Percentiles rank a stretch among this genome's conserved stretches.
Conservation (phyloP, 2,329 filamentous ascomycete species). For the Fusarium stilboides region DNA sequence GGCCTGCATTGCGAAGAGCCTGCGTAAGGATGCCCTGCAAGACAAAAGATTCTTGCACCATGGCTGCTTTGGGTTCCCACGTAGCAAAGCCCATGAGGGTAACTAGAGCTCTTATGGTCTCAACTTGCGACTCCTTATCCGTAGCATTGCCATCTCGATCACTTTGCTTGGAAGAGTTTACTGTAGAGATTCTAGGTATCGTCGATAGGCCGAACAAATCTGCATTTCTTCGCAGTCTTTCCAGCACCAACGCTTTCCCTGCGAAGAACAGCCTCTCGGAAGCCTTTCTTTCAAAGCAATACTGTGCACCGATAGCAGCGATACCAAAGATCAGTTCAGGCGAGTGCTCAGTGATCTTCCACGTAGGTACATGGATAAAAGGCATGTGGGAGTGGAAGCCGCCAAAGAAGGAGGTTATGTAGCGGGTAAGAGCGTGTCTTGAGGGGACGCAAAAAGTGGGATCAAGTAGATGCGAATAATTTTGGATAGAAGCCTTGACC, state of each 20-base stretch:
- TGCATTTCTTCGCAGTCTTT: conserved; percentile 48
- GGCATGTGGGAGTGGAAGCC: conserved; percentile 58
- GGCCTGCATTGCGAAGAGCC: conserved; percentile 54
- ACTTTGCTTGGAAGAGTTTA: conserved; percentile 33
- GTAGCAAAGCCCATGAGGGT: conserved; percentile 58
- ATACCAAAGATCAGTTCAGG: conserved; percentile 54
- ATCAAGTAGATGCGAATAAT: conserved; percentile 43
- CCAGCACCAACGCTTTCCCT: conserved; percentile 52
- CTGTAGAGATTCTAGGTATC: not conserved
- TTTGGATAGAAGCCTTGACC: conserved; percentile 28
- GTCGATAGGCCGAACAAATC: conserved; percentile 33
- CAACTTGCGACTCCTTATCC: conserved; percentile 32
- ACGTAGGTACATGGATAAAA: conserved; percentile 57
- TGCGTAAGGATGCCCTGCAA: conserved; percentile 55
- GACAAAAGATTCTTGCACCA: conserved; percentile 55
- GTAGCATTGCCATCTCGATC: not conserved
- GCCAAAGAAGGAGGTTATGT: conserved; percentile 48
- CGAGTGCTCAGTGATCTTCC: conserved; percentile 51
- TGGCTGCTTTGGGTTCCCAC: conserved; percentile 54
- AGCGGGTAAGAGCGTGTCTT: conserved; percentile 56
- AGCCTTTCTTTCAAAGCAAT: conserved; percentile 56
- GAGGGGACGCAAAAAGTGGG: conserved; percentile 54
- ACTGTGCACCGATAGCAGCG: conserved; percentile 56
- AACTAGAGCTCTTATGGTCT: conserved; percentile 54
- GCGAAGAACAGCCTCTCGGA: conserved; percentile 55